Conservation (phyloP, 2,329 filamentous ascomycete species). For the Fusarium nisikadoi region DNA sequence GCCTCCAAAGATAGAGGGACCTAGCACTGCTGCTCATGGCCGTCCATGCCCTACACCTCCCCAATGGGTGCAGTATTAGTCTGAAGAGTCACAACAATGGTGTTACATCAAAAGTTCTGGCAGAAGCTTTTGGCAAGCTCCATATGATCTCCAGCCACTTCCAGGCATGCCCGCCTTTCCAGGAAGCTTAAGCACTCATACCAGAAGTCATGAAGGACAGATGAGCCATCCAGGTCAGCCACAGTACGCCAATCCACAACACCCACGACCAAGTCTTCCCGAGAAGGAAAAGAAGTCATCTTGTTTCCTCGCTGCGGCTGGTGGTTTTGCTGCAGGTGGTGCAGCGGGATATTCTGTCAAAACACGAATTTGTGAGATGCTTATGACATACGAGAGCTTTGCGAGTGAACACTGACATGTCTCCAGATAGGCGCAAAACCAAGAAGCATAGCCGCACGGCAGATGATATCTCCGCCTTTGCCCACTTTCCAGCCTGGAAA, state of each 20-base stretch:
- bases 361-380: slow-evolving; percentile 17
- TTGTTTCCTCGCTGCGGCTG: slow-evolving; percentile 8
- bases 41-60: slow-evolving; percentile 11
- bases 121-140: slow-evolving; percentile 13
- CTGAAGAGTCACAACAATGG: slow-evolving; percentile 24
- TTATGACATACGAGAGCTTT: fast-evolving
- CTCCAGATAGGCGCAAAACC: slow-evolving; percentile 22
- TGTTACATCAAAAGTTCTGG: slow-evolving; percentile 29
- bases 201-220: not conserved
- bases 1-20: not conserved
- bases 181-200: not conserved
- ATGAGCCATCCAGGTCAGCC: not conserved
- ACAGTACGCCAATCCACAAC: not conserved
- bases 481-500: slow-evolving; percentile 19
- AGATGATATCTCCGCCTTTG: slow-evolving; percentile 24
- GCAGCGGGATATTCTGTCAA: slow-evolving; percentile 32
- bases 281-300: slow-evolving; percentile 4
- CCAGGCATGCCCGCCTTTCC: slow-evolving; percentile 20
- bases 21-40: not conserved
- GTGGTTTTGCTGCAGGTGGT: slow-evolving; percentile 28
- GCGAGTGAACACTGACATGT: fast-evolving
- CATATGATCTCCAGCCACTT: not conserved
- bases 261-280: not conserved
- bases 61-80: slow-evolving; percentile 39
- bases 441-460: slow-evolving; percentile 25